Percentiles rank a stretch among this genome's conserved stretches.
These are phyloP conservation scores for Trametes coccinea DNA, from an alignment of 768 basidiomycete genomes.

Conservation along the genomic window DNA sequence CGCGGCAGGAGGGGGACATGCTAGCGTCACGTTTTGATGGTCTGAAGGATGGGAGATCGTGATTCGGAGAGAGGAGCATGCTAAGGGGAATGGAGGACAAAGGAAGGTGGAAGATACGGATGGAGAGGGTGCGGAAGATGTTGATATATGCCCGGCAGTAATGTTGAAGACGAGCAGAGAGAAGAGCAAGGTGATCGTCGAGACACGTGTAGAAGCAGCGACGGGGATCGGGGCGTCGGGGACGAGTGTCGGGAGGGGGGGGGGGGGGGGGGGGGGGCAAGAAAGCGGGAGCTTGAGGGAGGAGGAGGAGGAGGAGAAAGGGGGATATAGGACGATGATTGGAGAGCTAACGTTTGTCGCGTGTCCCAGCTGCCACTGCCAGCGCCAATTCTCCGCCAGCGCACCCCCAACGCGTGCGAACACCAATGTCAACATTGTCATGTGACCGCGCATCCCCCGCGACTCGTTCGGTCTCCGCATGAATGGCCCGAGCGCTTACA, in stretches of 20 bases:
- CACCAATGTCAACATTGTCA: slow-evolving; percentile 23
- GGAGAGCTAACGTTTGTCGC: neutral
- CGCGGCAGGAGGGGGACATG: slow-evolving; percentile 36
- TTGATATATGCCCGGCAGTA: neutral
- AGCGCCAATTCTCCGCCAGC: neutral
- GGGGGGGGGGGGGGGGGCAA: neutral
- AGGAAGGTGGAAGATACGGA: slow-evolving; percentile 24
- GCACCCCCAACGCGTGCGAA: slow-evolving; percentile 9
- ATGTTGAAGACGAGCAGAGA: neutral
- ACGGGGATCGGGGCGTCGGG: too few relatives aligned
- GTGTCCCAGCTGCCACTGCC: too few relatives aligned
- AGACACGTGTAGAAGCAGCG: neutral
- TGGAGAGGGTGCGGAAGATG: neutral
- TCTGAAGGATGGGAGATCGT: slow-evolving; percentile 39
- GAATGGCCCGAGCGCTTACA: neutral
- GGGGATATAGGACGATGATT: neutral
- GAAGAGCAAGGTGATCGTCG: neutral
- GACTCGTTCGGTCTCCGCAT: too few relatives aligned
- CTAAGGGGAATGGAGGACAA: slow-evolving; percentile 25
- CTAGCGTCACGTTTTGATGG: slow-evolving; percentile 34
- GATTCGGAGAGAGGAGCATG: slow-evolving; percentile 34
- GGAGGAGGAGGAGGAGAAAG: neutral
- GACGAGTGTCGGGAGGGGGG: neutral
- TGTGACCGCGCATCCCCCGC: slow-evolving; percentile 10
- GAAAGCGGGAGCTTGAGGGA: neutral